phyloP scores from a whole-genome alignment of 2,329 filamentous ascomycete species.

The Fusarium decemcellulare region DNA sequence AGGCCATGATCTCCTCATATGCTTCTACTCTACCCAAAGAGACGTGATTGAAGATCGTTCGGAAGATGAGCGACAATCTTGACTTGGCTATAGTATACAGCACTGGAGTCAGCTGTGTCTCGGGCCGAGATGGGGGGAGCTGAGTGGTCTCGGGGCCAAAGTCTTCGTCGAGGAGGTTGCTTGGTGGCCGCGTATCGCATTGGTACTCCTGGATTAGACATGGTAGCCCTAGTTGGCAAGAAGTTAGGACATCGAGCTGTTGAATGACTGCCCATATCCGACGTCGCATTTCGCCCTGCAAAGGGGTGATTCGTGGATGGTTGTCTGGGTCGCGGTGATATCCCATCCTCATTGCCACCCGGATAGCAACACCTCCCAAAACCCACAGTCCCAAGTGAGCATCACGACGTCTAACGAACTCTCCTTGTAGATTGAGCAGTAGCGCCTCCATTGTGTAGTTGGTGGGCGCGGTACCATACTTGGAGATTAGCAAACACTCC shows the following conservation, averaged over 20 bases:
- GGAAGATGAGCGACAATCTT: conserved; percentile 17
- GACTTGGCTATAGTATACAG: conserved; percentile 24
- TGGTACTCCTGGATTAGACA: conserved; percentile 31
- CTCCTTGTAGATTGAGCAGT: conserved; percentile 29
- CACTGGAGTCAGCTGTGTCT: conserved; percentile 16
- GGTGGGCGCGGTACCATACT: conserved; percentile 26
- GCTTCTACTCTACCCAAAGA: conserved; percentile 24
- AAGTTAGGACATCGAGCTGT: conserved; percentile 32
- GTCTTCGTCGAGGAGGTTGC: conserved; percentile 33
- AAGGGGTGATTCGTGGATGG: conserved; percentile 19
- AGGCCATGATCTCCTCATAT: conserved; percentile 35
- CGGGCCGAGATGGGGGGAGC: conserved; percentile 29
- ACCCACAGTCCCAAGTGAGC: conserved; percentile 36
- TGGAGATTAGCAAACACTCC: conserved; percentile 34
- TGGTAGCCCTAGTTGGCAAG: conserved; percentile 32
- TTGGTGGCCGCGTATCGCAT: conserved; percentile 24
- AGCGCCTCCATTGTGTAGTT: conserved; percentile 20
- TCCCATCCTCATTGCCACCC: conserved; percentile 39
- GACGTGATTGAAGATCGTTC: conserved; percentile 38
- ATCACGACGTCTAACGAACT: conserved; percentile 31
- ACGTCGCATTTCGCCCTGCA: conserved; percentile 39
- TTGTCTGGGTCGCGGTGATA: conserved; percentile 37
- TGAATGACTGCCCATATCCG: conserved; percentile 29
- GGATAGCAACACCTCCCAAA: conserved; percentile 21
- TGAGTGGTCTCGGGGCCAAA: conserved; percentile 17